These are phyloP conservation scores for Periconia sp. DNA, from an alignment of 2,329 filamentous ascomycete genomes.

Conservation along the genomic window DNA sequence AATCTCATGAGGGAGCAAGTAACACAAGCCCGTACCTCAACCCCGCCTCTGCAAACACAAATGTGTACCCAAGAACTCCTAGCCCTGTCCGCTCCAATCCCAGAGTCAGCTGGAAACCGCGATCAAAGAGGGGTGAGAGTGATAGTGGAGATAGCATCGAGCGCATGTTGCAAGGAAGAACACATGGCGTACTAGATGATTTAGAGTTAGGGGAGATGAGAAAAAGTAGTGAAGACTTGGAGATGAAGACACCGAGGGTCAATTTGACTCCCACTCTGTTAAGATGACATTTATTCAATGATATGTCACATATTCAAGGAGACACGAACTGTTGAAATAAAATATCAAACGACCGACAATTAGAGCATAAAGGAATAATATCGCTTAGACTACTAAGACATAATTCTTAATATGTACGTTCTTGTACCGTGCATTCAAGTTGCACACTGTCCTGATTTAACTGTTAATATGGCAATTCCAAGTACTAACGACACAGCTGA, in stretches of 20 bases:
- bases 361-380: too few species aligned
- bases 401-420: too few species aligned
- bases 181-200: not conserved
- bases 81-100: not conserved
- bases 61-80: not conserved
- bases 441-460: too few species aligned
- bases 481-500: too few species aligned
- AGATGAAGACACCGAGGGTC: not conserved
- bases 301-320: too few species aligned
- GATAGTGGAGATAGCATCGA: slow-evolving; percentile 6
- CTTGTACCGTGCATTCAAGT: too few species aligned
- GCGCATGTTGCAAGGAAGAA: slow-evolving; percentile 4
- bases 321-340: too few species aligned
- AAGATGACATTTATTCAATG: too few species aligned
- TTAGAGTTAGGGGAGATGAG: not conserved
- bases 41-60: not conserved
- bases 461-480: too few species aligned
- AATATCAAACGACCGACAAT: too few species aligned
- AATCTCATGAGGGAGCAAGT: not conserved
- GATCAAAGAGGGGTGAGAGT: slow-evolving; percentile 1
- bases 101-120: not conserved
- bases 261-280: too few species aligned
- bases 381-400: too few species aligned
- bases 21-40: not conserved
- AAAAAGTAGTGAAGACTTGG: not conserved